phyloP scores from a whole-genome alignment of 1,284 basidiomycete genomes.

The Singerocomus inundabilis region DNA sequence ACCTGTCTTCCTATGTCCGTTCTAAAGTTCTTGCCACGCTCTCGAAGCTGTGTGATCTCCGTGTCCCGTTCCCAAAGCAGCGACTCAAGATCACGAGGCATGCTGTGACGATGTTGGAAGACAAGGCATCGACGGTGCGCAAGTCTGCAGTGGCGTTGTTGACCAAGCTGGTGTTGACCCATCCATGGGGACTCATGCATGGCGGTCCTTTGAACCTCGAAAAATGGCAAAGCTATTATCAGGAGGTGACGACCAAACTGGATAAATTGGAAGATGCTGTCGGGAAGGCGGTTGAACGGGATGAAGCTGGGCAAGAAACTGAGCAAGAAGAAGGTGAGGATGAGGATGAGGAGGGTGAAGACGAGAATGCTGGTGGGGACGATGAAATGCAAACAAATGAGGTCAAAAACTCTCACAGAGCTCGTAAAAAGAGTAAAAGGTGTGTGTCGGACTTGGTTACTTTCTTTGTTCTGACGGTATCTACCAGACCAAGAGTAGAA shows the following conservation, averaged over 20 bases:
- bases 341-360: constrained; percentile 33
- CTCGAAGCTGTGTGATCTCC: constrained; percentile 67
- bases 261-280: constrained; percentile 54
- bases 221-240: constrained; percentile 77
- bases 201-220: constrained; percentile 77
- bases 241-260: constrained; percentile 63
- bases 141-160: constrained; percentile 83
- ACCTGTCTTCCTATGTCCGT: constrained; percentile 89
- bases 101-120: constrained; percentile 81
- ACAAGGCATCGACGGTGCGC: constrained; percentile 88
- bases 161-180: constrained; percentile 78
- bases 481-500: constrained; percentile 26
- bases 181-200: constrained; percentile 86
- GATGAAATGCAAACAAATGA: constrained; percentile 31
- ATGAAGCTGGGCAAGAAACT: constrained; percentile 34
- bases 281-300: constrained; percentile 55
- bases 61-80: constrained; percentile 84
- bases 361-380: constrained; percentile 39
- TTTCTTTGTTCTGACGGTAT: constrained; percentile 5
- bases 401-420: constrained; percentile 34
- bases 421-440: constrained; percentile 28
- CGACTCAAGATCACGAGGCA: constrained; percentile 74
- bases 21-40: constrained; percentile 83
- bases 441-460: constrained; percentile 5
- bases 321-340: constrained; percentile 42